A percentile compares a stretch with the other conserved stretches of the same genome.
These are phyloP conservation scores for Mortierella sp. DNA, from an alignment of 371 early-diverging fungal species.

Conservation along the genomic window DNA sequence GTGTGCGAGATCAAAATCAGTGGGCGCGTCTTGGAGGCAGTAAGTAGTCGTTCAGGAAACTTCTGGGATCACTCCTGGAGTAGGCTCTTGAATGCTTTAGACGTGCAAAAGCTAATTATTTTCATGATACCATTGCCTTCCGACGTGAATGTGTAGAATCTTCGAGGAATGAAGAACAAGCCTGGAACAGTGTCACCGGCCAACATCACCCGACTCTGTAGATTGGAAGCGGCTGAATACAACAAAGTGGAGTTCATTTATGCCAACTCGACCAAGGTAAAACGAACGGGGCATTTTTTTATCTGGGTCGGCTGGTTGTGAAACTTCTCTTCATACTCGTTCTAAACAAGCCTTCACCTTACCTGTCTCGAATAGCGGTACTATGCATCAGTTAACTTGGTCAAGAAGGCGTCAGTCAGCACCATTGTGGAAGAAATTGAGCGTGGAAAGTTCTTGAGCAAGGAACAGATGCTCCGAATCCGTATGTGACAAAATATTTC, in stretches of 20 bases:
- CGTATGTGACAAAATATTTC: conserved; percentile 58
- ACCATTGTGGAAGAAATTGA: conserved; percentile 63
- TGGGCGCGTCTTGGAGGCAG: conserved; percentile 61
- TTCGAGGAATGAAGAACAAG: conserved; percentile 71
- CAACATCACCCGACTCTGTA: conserved; percentile 66
- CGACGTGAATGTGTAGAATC: conserved; percentile 43
- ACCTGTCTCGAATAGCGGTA: conserved; percentile 53
- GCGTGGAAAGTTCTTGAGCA: conserved; percentile 57
- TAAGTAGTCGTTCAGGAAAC: conserved; percentile 46
- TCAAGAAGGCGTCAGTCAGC: conserved; percentile 61
- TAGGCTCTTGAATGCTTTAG: not conserved
- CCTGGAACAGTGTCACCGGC: conserved; percentile 76
- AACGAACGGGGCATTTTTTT: not conserved
- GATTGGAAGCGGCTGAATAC: conserved; percentile 28
- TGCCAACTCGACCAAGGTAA: conserved; percentile 68
- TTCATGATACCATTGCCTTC: not conserved
- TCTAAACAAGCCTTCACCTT: not conserved
- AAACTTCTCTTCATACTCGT: not conserved
- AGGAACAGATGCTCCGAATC: conserved; percentile 63
- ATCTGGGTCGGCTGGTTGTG: not conserved
- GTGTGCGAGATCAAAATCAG: conserved; percentile 68
- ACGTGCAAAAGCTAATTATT: not conserved
- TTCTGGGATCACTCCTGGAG: not conserved
- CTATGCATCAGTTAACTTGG: conserved; percentile 63
- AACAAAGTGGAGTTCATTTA: conserved; percentile 73